Evolutionary conservation across 495 filamentous ascomycete genomes (phyloP).

Genomic region (Podospora pseudopauciseta): DNA sequence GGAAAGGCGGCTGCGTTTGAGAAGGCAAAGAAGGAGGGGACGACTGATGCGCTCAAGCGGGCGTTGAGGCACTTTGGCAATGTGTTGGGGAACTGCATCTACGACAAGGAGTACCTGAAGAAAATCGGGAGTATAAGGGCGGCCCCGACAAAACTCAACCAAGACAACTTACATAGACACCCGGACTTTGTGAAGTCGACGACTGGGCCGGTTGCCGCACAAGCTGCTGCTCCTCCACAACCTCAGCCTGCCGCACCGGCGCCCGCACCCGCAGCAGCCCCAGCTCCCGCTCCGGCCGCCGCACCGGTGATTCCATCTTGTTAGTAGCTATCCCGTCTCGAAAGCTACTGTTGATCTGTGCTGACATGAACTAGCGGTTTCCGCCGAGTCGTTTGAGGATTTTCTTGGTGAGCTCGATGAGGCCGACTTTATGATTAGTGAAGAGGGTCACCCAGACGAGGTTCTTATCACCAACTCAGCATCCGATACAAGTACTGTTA

Average conservation of each 20-base stretch:
- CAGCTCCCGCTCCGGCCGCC: constrained; percentile 22
- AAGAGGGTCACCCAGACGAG: constrained; percentile 63
- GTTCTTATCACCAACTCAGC: constrained; percentile 39
- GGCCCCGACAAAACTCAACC: constrained; percentile 63
- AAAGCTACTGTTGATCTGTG: background rate
- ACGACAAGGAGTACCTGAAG: constrained; percentile 88
- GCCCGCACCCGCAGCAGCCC: constrained; percentile 26
- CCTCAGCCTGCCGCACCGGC: constrained; percentile 19
- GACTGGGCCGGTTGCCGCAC: constrained; percentile 26
- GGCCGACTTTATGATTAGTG: constrained; percentile 61
- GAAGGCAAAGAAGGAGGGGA: constrained; percentile 97
- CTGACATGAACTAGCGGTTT: constrained; percentile 3
- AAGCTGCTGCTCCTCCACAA: constrained; percentile 28
- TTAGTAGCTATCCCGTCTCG: background rate
- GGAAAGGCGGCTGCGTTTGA: constrained; percentile 92
- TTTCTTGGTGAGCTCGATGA: constrained; percentile 76
- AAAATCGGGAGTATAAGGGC: constrained; percentile 81
- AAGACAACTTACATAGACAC: constrained; percentile 75
- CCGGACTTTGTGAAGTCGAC: constrained; percentile 59
- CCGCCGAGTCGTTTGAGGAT: constrained; percentile 51
- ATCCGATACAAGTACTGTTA: constrained; percentile 2
- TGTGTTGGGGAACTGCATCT: constrained; percentile 92
- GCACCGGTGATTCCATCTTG: background rate
- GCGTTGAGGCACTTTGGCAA: constrained; percentile 92
- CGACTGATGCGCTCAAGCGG: constrained; percentile 89